Base-by-base conservation (phyloP, 2,329 filamentous ascomycete genomes). In the Calonectria pseudoturangicola region DNA sequence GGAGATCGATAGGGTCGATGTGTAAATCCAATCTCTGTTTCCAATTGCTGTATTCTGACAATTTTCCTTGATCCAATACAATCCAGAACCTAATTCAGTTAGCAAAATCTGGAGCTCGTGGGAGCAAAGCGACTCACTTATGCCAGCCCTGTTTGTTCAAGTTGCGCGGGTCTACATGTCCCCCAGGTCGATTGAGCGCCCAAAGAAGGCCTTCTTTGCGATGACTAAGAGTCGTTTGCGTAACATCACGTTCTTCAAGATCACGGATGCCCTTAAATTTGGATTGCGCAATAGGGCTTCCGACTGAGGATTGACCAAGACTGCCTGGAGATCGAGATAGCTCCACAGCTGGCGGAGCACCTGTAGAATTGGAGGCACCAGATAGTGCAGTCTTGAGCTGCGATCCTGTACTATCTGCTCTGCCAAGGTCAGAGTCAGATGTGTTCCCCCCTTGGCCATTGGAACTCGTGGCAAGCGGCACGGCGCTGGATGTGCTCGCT, bases 1-100 rank as follows among this genome's bases (percentile, higher is more conserved):
- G 94, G 56, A 99, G 88, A 83, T 99, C 97, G 76, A 99, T 98
- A 0, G 97, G 97, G 2, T 98, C 97, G 92, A 98, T 98, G 83
- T 99, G 97, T 30, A 98, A 88, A 84, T 99, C 97, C 28, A 99
- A 90, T 83, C 92, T 96, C 83, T 99, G 95, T 85, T 99, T 99
- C 97, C 97, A 99, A 83, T 99, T 98, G 82, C 96, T 98, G 85
- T 99, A 99, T 82, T 99, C 97, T 1, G 96, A 98, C 18, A 99
- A 89, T 82, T 97, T 98, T 28, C 97, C 97, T 84, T 98, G 96
- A 82, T 98, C 97, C 54, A 99, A 89, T 2, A 99, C 97, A 75
- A 99, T 97, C 97, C 97, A 99, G 85, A 98, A 99, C 82, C 95
- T 97, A 79, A n/a, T 18, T 36, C 62, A 27, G 60, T 80, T 70